A percentile compares a stretch with the other conserved stretches of the same genome.
phyloP scores from a whole-genome alignment of 2,329 filamentous ascomycete genomes.

The Colletotrichum trifolii region DNA sequence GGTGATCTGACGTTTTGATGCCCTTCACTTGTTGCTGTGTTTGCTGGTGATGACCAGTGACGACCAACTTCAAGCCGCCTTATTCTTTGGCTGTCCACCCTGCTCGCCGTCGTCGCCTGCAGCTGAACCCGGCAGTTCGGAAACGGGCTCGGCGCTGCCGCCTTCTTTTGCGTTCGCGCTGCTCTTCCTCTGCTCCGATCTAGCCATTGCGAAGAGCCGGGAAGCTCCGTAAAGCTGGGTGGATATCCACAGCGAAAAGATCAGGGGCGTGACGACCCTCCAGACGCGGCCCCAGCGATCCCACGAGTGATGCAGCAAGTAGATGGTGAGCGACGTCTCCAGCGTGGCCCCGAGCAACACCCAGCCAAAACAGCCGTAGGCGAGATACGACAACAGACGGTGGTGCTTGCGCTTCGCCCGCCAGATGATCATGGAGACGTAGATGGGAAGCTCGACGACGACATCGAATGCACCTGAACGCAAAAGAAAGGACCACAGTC shows the following conservation, averaged over 20 bases:
- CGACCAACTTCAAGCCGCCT: neutral
- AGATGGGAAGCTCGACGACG: conserved; percentile 33
- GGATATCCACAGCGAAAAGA: conserved; percentile 34
- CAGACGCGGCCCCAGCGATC: conserved; percentile 32
- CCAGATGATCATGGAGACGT: conserved; percentile 35
- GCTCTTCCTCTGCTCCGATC: conserved; percentile 17
- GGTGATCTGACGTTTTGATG: no score
- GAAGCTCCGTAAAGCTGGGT: conserved; percentile 36
- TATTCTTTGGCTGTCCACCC: conserved; percentile 14
- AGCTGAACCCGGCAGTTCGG: conserved; percentile 1
- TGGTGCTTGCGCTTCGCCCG: conserved; percentile 22
- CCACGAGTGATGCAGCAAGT: conserved; percentile 35
- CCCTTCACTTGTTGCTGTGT: no score
- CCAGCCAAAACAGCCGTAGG: conserved; percentile 22
- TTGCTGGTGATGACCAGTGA: no score
- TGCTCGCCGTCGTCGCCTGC: neutral
- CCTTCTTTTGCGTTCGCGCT: neutral
- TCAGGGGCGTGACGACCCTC: conserved; percentile 28
- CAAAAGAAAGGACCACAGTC: neutral
- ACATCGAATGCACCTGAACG: conserved; percentile 27
- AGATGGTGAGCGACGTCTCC: conserved; percentile 32
- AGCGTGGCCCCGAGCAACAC: conserved; percentile 16
- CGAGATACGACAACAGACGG: conserved; percentile 18
- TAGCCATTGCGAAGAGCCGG: conserved; percentile 28
- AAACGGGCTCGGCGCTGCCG: conserved; percentile 6